Evolutionary conservation across 371 early-diverging fungal species (phyloP).

Genomic region (Rhizopus delemar): DNA sequence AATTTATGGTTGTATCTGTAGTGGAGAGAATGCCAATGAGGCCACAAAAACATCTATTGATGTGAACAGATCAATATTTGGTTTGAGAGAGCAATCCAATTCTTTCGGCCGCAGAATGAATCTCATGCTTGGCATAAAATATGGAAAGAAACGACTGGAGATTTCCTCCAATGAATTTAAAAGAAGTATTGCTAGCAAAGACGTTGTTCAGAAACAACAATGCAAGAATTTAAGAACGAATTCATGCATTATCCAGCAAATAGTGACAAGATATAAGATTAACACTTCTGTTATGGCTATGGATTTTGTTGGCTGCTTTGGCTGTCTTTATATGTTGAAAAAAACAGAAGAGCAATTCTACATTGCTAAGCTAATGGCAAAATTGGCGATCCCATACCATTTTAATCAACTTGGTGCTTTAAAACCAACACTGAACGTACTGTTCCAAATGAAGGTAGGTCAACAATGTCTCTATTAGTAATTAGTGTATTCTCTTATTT

Average conservation of each 20-base stretch:
- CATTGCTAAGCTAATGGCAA: conserved; percentile 11
- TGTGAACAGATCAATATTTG: conserved; percentile 12
- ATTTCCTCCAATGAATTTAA: conserved; percentile 7
- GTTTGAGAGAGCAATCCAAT: conserved; percentile 7
- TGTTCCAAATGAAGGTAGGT: conserved; percentile 4
- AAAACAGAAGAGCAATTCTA: conserved; percentile 10
- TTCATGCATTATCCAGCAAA: conserved; percentile 14
- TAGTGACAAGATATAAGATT: conserved; percentile 18
- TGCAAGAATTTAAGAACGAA: conserved; percentile 9
- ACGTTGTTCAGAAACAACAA: conserved; percentile 13
- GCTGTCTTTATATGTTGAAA: conserved; percentile 13
- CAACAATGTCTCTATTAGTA: conserved; percentile 6
- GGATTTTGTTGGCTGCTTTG: conserved; percentile 15
- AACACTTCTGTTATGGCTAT: conserved; percentile 19
- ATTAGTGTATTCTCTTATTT: conserved; percentile 10
- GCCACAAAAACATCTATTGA: conserved; percentile 14
- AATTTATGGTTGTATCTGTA: conserved; percentile 14
- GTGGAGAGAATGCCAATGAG: conserved; percentile 12
- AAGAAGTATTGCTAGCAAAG: conserved; percentile 6
- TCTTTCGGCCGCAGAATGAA: conserved; percentile 9
- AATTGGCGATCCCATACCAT: conserved; percentile 8
- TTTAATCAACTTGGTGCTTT: conserved; percentile 10
- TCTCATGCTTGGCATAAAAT: conserved; percentile 7
- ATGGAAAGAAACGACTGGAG: conserved; percentile 7
- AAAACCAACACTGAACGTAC: conserved; percentile 12